These are phyloP conservation scores for Pythium phragmitis DNA, from an alignment of 352 stramenopile genomes.

Conservation along the genomic window DNA sequence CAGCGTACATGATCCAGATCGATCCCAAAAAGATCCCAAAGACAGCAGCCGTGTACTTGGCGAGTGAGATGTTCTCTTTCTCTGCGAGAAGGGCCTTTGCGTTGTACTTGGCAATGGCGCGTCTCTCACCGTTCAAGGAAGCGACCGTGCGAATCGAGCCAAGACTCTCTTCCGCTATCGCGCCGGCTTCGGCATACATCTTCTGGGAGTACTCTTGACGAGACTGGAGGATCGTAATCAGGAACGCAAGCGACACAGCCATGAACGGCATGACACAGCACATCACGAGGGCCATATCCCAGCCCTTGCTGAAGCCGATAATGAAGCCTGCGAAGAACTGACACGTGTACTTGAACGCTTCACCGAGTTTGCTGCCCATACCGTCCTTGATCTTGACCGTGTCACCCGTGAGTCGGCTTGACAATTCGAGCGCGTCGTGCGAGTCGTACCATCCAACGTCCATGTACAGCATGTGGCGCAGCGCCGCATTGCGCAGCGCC, in stretches of 20 bases:
- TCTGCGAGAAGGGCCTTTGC: conserved; percentile 28
- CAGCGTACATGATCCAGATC: conserved; percentile 29
- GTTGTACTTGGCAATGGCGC: conserved; percentile 29
- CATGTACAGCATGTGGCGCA: conserved; percentile 37
- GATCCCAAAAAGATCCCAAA: conserved; percentile 32
- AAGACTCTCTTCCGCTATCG: conserved; percentile 39
- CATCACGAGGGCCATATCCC: conserved; percentile 39
- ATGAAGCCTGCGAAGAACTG: conserved; percentile 34
- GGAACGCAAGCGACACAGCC: conserved; percentile 23
- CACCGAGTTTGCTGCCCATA: conserved; percentile 38
- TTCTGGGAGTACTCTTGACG: conserved; percentile 10
- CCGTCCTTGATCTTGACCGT: conserved; percentile 23
- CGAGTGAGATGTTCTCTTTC: conserved; percentile 2
- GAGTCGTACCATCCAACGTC: conserved; percentile 36
- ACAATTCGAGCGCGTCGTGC: conserved; percentile 29
- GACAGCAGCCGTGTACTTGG: conserved; percentile 24
- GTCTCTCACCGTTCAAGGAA: conserved; percentile 30
- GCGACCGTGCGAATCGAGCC: conserved; percentile 35
- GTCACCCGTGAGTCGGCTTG: conserved; percentile 31
- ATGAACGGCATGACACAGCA: conserved; percentile 30
- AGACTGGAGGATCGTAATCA: conserved; percentile 23
- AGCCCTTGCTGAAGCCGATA: conserved; percentile 32
- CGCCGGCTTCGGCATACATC: conserved; percentile 34
- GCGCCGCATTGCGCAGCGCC: conserved; percentile 20
- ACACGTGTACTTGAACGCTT: conserved; percentile 26